Conservation (phyloP, 345 rosid species). For the Camelina neglecta region DNA sequence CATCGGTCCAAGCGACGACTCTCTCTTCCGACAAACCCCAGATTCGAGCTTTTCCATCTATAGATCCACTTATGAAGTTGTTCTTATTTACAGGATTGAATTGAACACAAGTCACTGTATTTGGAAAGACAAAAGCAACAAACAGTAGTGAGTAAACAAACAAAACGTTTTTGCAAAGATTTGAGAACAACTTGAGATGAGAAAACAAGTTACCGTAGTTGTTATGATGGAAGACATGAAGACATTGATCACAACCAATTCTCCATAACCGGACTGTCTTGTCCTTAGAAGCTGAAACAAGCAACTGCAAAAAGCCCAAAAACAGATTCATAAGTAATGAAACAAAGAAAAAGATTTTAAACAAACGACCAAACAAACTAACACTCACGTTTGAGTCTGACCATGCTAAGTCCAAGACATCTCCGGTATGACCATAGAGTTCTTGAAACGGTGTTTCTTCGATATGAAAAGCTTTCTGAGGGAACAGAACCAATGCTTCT, state of each 20-base stretch:
- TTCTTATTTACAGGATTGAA: slow-evolving; percentile 76
- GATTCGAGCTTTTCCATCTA: slow-evolving; percentile 92
- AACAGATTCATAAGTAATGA: not conserved
- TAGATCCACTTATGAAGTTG: slow-evolving; percentile 82
- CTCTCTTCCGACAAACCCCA: slow-evolving; percentile 75
- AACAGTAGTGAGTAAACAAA: slow-evolving; percentile 1
- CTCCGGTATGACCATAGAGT: slow-evolving; percentile 69
- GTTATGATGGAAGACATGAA: slow-evolving; percentile 63
- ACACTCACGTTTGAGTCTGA: slow-evolving; percentile 76
- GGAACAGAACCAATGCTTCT: slow-evolving; percentile 60
- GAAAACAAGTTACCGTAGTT: slow-evolving; percentile 58
- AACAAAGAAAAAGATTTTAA: no score
- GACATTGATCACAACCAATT: slow-evolving; percentile 58
- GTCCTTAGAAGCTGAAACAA: slow-evolving; percentile 82
- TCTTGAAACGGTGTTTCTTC: slow-evolving; percentile 77
- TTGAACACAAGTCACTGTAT: slow-evolving; percentile 86
- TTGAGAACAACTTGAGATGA: not conserved
- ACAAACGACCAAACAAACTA: no score
- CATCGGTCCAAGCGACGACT: slow-evolving; percentile 86
- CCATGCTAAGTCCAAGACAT: slow-evolving; percentile 85
- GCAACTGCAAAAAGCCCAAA: slow-evolving; percentile 57
- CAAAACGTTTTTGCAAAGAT: no score
- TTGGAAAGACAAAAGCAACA: slow-evolving; percentile 6
- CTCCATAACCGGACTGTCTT: slow-evolving; percentile 82
- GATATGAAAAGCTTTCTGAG: slow-evolving; percentile 67